Evolutionary conservation across 2,329 filamentous ascomycete species (phyloP), one percentile per base, ranked within the genome.

Genomic region (Fusarium chlamydosporum): DNA sequence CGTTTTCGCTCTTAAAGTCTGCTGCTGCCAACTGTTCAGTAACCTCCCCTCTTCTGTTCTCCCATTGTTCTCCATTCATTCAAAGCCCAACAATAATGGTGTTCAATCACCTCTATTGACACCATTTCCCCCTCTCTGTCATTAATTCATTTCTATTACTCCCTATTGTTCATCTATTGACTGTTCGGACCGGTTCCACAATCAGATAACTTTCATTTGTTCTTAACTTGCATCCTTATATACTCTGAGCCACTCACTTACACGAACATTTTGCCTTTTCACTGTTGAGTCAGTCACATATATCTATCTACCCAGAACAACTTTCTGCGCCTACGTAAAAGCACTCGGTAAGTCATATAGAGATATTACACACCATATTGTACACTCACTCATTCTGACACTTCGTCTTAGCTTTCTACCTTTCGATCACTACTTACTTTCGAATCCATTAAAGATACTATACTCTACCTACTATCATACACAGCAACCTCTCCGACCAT

Each of bases 61-160:
- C 47, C 34, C n/a, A 67, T 72, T 67, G 67, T 70, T 70, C 64
- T 56, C 35, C 56, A 54, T 62, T 67, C 61, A 72, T 70, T 76
- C 69, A 70, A 55, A 56, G 50, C 55, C 54, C 27, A 56, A 74
- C 72, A 76, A 75, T 71, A 76, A 76, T 76, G 72, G 52, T 76
- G 67, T 70, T 74, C 60, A 60, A 65, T 55, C 71, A 62, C 69
- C 55, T 65, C 55, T 35, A 65, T 56, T 70, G 58, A 74, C 61
- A 51, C 46, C 62, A 53, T 41, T 60, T 61, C 57, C 53, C 47
- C 7, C n/a, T 26, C 23, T 67, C 63, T 53, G 63, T 75, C 71
- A 43, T 69, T 72, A 51, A 53, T 73, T 57, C 52, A 40, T 37
- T 61, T 67, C 63, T 61, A 61, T 65, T 52, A 29, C 48, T 38